A percentile compares a stretch with the other conserved stretches of the same genome.
phyloP scores from a whole-genome alignment of 345 rosid genomes.

The Odontarrhena argentea region DNA sequence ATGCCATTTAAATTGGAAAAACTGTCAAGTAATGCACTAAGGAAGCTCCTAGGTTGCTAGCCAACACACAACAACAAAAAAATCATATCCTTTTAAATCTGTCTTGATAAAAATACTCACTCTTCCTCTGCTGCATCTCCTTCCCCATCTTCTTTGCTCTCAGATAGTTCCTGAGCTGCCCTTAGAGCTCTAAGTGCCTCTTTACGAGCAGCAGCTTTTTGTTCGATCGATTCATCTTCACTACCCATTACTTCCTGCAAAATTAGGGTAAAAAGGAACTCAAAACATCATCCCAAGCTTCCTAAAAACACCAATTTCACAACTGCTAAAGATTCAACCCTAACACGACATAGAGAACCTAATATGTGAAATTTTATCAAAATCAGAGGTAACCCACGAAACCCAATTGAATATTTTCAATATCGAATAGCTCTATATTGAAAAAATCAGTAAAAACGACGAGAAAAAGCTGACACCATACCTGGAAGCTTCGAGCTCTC shows the following conservation, averaged over 20 bases:
- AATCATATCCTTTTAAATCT: neutral
- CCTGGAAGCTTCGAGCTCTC: conserved; percentile 34
- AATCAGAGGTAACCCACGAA: neutral
- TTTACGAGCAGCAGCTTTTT: conserved; percentile 66
- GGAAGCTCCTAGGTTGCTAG: conserved; percentile 5
- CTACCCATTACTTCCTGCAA: conserved; percentile 49
- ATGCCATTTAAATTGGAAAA: neutral
- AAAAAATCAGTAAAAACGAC: neutral
- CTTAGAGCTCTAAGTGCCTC: conserved; percentile 81
- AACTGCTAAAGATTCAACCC: neutral
- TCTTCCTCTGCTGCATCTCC: conserved; percentile 38
- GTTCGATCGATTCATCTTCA: conserved; percentile 71
- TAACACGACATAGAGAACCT: conserved; percentile 16
- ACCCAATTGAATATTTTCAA: neutral
- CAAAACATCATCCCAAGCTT: conserved; percentile 3
- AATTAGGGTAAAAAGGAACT: neutral
- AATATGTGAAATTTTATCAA: conserved; percentile 1
- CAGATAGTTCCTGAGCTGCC: conserved; percentile 69
- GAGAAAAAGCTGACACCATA: conserved; percentile 4
- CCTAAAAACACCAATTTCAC: neutral
- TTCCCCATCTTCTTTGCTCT: conserved; percentile 42
- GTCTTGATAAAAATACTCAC: conserved; percentile 31
- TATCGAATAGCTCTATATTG: neutral
- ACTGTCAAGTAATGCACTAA: neutral
- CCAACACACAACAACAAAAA: conserved; percentile 15